A percentile compares a stretch with the other conserved stretches of the same genome.
phyloP scores from a whole-genome alignment of 345 rosid species.

The Mangifera indica region DNA sequence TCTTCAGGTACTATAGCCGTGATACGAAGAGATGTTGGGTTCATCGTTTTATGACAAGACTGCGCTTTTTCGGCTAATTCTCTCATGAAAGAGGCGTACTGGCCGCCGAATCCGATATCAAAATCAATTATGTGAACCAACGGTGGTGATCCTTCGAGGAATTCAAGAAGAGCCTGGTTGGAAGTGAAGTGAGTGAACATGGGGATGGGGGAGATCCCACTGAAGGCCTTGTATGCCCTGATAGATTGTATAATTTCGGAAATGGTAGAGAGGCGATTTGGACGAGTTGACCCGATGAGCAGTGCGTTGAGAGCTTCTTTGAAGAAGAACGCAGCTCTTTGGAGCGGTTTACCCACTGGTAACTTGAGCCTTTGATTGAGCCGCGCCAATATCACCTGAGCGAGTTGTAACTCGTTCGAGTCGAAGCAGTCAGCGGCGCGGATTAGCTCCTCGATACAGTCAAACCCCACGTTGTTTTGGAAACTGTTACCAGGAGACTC shows the following conservation, averaged over 20 bases:
- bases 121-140: slow-evolving; percentile 84
- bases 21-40: slow-evolving; percentile 54
- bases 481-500: slow-evolving; percentile 33
- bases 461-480: slow-evolving; percentile 41
- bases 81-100: slow-evolving; percentile 83
- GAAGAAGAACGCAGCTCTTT: slow-evolving; percentile 84
- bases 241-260: slow-evolving; percentile 36
- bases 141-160: slow-evolving; percentile 50
- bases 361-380: slow-evolving; percentile 61
- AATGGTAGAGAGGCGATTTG: slow-evolving; percentile 51
- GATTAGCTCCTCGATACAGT: slow-evolving; percentile 71
- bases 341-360: slow-evolving; percentile 72
- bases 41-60: slow-evolving; percentile 21
- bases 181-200: no score
- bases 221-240: no score
- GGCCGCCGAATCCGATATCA: slow-evolving; percentile 90
- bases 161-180: slow-evolving; percentile 52
- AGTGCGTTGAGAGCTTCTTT: slow-evolving; percentile 78
- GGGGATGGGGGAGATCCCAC: no score
- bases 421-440: slow-evolving; percentile 81
- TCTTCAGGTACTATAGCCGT: slow-evolving; percentile 85
- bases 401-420: slow-evolving; percentile 69
- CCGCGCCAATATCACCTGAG: slow-evolving; percentile 74
- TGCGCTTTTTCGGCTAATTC: slow-evolving; percentile 62
- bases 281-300: slow-evolving; percentile 46